Percentiles rank a stretch among this genome's conserved stretches.
Evolutionary conservation across 176 grass and related monocot species (phyloP).

Genomic region (Chrysopogon serrulatus): DNA sequence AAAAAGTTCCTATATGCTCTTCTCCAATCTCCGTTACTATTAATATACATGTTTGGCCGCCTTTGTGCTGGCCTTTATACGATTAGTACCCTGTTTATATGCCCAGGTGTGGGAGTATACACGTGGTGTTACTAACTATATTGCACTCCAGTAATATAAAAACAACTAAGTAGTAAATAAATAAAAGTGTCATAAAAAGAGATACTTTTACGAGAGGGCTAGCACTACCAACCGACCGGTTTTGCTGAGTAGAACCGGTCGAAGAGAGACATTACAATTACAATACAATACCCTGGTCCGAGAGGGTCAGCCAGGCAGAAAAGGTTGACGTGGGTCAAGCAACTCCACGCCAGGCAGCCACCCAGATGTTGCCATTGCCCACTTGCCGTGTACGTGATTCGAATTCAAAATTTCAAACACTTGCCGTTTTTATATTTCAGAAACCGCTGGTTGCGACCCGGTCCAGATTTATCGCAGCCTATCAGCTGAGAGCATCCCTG

Average conservation of each 20-base stretch:
- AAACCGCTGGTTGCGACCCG: not conserved
- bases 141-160: no score
- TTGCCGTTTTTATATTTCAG: not conserved
- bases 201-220: not conserved
- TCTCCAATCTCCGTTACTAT: no score
- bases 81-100: not conserved
- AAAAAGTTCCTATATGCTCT: no score
- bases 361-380: not conserved
- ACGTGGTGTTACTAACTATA: no score
- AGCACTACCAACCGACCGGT: not conserved
- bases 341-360: not conserved
- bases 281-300: not conserved
- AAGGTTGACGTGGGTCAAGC: conserved; percentile 19
- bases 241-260: not conserved
- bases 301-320: not conserved
- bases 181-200: not conserved
- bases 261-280: not conserved
- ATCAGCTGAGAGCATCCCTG: no score
- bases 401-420: not conserved
- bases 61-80: not conserved
- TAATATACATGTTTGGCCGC: not conserved
- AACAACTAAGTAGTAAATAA: not conserved
- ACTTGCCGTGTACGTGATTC: not conserved
- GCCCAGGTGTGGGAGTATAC: no score
- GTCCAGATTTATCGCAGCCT: not conserved